These are phyloP conservation scores for Sclerotinia trifoliorum DNA, from an alignment of 2,329 filamentous ascomycete genomes.

Conservation along the genomic window DNA sequence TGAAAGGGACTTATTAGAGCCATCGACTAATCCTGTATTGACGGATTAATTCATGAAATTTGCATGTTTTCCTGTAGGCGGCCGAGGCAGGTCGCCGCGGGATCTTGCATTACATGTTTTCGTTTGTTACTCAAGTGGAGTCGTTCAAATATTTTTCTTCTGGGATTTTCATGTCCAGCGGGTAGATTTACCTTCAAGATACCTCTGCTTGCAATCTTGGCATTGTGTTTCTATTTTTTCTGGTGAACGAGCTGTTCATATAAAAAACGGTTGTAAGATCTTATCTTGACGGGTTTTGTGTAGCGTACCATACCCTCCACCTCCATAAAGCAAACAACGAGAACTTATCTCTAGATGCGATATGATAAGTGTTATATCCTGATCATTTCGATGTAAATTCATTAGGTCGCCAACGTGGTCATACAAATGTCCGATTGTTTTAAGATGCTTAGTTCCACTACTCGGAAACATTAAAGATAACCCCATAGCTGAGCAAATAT, in stretches of 20 bases:
- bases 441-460: not conserved
- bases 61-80: constrained; percentile 14
- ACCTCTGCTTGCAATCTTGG: not conserved
- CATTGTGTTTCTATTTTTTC: not conserved
- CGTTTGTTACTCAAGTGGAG: constrained; percentile 14
- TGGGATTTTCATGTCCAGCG: constrained; percentile 9
- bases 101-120: constrained; percentile 14
- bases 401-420: not conserved
- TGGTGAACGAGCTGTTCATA: not conserved
- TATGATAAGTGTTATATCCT: not conserved
- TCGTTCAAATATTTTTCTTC: not conserved
- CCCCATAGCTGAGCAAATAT: constrained; percentile 12
- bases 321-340: constrained; percentile 9
- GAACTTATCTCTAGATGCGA: not conserved
- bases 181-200: not conserved
- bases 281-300: constrained; percentile 1
- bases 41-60: constrained; percentile 18
- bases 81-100: constrained; percentile 11
- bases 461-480: not conserved
- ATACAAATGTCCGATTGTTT: constrained; percentile 2
- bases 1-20: constrained; percentile 42
- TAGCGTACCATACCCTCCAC: not conserved
- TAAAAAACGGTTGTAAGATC: not conserved
- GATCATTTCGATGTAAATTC: not conserved
- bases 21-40: constrained; percentile 31